phyloP scores from a whole-genome alignment of 164 flowering plant genomes.

The Stephania cephalantha region DNA sequence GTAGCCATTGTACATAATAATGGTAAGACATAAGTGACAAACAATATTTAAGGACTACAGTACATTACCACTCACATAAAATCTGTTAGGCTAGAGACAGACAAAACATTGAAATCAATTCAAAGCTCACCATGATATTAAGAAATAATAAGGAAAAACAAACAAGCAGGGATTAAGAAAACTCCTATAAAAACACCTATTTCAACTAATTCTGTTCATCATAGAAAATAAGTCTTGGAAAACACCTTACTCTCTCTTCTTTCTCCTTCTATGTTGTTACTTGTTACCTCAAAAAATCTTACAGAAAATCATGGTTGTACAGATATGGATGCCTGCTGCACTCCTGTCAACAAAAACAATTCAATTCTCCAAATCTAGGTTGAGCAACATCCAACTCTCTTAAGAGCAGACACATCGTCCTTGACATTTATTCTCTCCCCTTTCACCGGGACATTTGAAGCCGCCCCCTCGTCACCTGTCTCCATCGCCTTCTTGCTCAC shows the following conservation, averaged over 20 bases:
- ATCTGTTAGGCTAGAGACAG: neutral
- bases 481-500: conserved; percentile 16
- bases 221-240: neutral
- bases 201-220: neutral
- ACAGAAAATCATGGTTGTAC: neutral
- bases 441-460: conserved; percentile 2
- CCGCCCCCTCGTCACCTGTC: conserved; percentile 8
- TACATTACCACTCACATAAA: too few species aligned
- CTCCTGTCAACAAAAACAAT: neutral
- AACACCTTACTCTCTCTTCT: neutral
- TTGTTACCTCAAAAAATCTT: neutral
- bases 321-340: neutral
- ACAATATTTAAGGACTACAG: too few species aligned
- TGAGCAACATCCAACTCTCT: conserved; percentile 14
- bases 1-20: too few species aligned
- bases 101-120: neutral
- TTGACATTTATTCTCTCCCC: conserved; percentile 14
- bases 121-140: neutral
- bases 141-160: neutral
- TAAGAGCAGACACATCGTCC: conserved; percentile 11
- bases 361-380: neutral
- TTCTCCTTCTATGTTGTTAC: neutral
- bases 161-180: neutral
- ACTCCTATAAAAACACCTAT: neutral
- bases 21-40: too few species aligned